These are phyloP conservation scores for Falciphora oryzae DNA, from an alignment of 2,329 filamentous ascomycete genomes.

Conservation along the genomic window DNA sequence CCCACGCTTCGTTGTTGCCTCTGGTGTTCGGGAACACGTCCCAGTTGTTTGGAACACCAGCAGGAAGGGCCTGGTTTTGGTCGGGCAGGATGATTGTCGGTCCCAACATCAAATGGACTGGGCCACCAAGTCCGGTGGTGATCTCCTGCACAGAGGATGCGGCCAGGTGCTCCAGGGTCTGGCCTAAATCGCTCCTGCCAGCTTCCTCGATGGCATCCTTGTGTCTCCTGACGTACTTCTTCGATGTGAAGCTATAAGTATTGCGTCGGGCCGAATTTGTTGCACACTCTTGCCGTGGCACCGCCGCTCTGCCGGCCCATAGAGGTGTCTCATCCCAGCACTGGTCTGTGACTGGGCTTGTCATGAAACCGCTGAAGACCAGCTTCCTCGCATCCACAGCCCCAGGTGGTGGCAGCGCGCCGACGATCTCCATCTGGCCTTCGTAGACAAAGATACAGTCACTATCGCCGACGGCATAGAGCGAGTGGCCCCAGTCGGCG, in stretches of 20 bases:
- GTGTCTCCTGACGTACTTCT: not conserved
- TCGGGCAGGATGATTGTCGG: not conserved
- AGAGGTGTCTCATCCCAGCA: not conserved
- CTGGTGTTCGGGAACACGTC: not conserved
- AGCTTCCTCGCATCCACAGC: not conserved
- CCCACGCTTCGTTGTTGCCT: not conserved
- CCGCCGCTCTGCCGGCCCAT: not conserved
- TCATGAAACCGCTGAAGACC: not conserved
- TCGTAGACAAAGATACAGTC: not conserved
- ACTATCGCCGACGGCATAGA: not conserved
- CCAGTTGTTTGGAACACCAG: too few relatives aligned
- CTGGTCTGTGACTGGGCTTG: not conserved
- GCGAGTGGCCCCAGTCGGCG: not conserved
- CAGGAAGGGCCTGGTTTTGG: too few relatives aligned
- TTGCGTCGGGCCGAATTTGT: not conserved
- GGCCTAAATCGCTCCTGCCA: too few relatives aligned
- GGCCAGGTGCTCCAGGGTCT: not conserved
- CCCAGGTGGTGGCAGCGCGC: too few relatives aligned
- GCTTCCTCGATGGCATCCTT: not conserved
- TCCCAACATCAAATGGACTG: not conserved
- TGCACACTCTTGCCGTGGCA: too few relatives aligned
- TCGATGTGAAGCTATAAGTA: not conserved
- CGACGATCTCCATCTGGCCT: not conserved
- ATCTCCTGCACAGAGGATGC: not conserved
- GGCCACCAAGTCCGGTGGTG: not conserved